Conservation (phyloP, 2,329 filamentous ascomycete species). For the Sporothrix protearum region DNA sequence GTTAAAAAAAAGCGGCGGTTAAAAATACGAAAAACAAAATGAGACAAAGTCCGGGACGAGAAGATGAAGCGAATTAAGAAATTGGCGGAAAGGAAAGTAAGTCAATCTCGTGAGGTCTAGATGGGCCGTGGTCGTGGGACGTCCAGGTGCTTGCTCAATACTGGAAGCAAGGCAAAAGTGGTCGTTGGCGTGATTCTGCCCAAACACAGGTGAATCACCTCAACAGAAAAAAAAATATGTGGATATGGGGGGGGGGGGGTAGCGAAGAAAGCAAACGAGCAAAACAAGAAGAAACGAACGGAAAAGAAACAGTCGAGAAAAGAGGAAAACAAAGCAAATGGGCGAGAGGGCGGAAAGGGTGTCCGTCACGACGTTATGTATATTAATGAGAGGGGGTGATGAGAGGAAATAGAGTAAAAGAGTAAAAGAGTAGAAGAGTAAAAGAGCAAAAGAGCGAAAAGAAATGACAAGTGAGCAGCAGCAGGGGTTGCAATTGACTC, state of each 20-base stretch:
- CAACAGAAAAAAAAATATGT: background rate
- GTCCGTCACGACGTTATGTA: conserved; percentile 19
- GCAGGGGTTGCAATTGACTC: background rate
- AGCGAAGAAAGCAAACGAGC: background rate
- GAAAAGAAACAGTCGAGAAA: conserved; percentile 9
- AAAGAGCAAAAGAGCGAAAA: background rate
- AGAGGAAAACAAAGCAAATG: conserved; percentile 15
- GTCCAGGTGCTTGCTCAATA: conserved; percentile 14
- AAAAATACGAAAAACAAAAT: background rate
- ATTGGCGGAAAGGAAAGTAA: background rate
- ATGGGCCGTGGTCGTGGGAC: background rate
- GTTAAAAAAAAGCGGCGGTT: background rate
- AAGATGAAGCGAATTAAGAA: background rate
- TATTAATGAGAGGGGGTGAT: conserved; percentile 9
- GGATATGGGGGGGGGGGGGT: background rate
- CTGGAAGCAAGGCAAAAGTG: background rate
- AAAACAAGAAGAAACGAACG: conserved; percentile 13
- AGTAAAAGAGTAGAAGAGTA: background rate
- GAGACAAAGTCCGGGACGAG: background rate
- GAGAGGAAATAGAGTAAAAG: conserved; percentile 1
- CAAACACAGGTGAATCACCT: background rate
- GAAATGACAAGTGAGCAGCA: conserved; percentile 1
- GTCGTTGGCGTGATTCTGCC: conserved; percentile 6
- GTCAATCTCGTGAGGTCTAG: background rate
- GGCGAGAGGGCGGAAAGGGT: background rate